phyloP scores from a whole-genome alignment of 2,329 filamentous ascomycete genomes.

The Diaporthe vexans region DNA sequence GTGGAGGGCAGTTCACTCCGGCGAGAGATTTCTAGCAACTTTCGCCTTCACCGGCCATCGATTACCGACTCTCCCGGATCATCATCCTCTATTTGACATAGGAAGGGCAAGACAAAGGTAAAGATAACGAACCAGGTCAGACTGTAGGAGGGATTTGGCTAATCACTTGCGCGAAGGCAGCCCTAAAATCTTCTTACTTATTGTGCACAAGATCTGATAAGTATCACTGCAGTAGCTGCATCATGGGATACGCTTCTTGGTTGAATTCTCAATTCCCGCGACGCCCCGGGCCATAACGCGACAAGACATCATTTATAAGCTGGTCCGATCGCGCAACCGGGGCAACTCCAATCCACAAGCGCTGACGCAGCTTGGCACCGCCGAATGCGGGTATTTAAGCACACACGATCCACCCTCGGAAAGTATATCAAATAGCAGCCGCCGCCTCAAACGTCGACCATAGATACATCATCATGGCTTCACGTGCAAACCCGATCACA shows the following conservation, averaged over 20 bases:
- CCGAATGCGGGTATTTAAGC: background rate
- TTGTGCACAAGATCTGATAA: background rate
- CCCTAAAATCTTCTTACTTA: no score
- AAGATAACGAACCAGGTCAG: no score
- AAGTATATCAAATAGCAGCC: background rate
- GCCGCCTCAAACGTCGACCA: background rate
- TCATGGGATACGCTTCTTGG: no score
- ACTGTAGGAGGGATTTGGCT: background rate
- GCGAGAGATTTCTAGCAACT: background rate
- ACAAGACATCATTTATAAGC: background rate
- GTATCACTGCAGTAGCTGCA: background rate
- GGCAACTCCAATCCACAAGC: background rate
- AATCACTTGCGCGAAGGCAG: no score
- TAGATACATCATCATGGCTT: background rate
- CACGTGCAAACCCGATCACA: no score
- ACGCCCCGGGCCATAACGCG: background rate
- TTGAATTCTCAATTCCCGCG: no score
- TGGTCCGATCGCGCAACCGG: constrained; percentile 11
- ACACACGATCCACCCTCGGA: background rate
- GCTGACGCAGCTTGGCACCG: constrained; percentile 8
- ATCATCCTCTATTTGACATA: no score
- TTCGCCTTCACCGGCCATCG: no score
- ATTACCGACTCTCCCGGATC: no score
- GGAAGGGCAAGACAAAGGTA: no score
- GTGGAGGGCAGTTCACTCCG: no score